Conservation (phyloP, 2,329 filamentous ascomycete genomes). For the Apiospora aurea region DNA sequence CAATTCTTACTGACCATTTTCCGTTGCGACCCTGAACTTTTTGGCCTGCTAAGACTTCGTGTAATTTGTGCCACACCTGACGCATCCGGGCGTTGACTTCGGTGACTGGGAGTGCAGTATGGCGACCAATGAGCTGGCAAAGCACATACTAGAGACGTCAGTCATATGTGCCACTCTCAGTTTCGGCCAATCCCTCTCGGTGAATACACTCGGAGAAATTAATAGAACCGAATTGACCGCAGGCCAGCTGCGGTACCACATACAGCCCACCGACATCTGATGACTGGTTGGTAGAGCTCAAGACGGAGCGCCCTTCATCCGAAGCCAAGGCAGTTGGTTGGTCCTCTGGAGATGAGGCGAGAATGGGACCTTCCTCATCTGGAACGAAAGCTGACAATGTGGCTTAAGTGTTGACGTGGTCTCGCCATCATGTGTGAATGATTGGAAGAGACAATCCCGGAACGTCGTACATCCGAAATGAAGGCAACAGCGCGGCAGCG, state of each 20-base stretch:
- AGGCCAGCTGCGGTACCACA: background rate
- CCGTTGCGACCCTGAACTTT: background rate
- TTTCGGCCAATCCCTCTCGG: background rate
- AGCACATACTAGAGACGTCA: background rate
- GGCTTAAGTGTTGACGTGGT: background rate
- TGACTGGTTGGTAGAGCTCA: background rate
- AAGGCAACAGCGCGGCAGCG: background rate
- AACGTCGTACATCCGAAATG: conserved; percentile 6
- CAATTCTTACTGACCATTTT: background rate
- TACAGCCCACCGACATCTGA: background rate
- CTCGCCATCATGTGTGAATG: background rate
- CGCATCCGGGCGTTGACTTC: background rate
- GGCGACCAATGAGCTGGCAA: background rate
- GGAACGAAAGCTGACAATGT: background rate
- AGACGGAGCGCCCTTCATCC: background rate
- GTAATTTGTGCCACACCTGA: background rate
- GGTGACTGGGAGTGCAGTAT: background rate
- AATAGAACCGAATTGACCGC: background rate
- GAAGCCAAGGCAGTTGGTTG: background rate
- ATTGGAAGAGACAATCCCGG: background rate
- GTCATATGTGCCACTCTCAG: background rate
- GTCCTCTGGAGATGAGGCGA: background rate
- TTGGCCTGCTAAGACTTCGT: background rate
- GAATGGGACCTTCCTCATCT: conserved; percentile 8
- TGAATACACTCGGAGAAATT: background rate